Conservation (phyloP, 164 flowering plant species). For the Magnolia kwangsiensis region DNA sequence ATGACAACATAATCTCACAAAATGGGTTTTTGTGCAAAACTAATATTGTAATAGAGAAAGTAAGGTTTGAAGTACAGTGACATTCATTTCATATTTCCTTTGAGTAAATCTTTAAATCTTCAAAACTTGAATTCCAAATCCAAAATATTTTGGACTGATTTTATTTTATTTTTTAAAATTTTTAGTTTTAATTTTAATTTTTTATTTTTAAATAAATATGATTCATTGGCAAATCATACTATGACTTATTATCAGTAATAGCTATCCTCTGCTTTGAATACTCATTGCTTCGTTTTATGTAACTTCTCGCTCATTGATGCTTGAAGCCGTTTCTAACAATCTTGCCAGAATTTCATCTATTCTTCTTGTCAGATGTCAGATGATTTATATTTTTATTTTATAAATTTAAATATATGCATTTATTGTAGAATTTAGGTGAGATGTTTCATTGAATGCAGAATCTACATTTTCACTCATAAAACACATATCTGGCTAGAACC, state of each 20-base stretch:
- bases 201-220: not conserved
- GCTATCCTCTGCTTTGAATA: not conserved
- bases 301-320: not conserved
- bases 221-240: too few relatives aligned
- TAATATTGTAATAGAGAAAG: not conserved
- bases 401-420: too few relatives aligned
- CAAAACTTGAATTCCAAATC: not conserved
- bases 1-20: not conserved
- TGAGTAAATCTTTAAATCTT: not conserved
- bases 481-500: not conserved
- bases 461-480: not conserved
- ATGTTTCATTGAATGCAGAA: too few relatives aligned
- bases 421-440: too few relatives aligned
- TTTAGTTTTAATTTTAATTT: too few relatives aligned
- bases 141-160: not conserved
- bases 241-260: not conserved
- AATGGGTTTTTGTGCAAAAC: not conserved
- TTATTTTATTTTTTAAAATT: too few relatives aligned
- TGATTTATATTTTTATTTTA: too few relatives aligned
- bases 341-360: not conserved
- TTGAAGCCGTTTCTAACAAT: not conserved
- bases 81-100: not conserved
- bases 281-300: too few relatives aligned
- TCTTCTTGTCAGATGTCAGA: not conserved
- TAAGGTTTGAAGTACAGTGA: not conserved